A percentile compares a stretch with the other conserved stretches of the same genome.
phyloP scores from a whole-genome alignment of 371 early-diverging fungal genomes.

The Nosema muscidifuracis region DNA sequence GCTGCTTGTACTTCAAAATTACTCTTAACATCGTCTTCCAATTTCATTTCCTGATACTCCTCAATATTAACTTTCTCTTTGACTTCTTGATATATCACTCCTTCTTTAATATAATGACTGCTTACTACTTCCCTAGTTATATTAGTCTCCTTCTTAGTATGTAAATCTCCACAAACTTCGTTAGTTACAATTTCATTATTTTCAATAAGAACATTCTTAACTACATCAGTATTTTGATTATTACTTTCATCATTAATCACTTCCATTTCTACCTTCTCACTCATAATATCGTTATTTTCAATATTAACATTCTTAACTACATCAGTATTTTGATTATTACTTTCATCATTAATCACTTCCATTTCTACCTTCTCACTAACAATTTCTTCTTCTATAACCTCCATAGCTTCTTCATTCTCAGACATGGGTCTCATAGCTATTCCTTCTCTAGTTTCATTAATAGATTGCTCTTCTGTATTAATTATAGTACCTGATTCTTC shows the following conservation, averaged over 20 bases:
- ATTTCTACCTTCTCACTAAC: neutral
- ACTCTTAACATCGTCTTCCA: neutral
- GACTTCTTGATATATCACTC: neutral
- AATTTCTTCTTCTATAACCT: neutral
- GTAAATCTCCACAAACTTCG: neutral
- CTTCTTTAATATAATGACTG: conserved; percentile 5
- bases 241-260: neutral
- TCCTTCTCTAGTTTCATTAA: neutral
- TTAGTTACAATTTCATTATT: neutral
- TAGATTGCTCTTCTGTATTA: neutral
- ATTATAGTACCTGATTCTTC: no score
- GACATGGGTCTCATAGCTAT: neutral
- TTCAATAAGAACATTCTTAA: neutral
- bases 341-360: neutral
- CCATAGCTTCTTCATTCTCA: neutral
- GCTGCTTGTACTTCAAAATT: conserved; percentile 6
- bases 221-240: neutral
- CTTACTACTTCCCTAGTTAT: neutral
- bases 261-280: neutral
- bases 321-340: neutral
- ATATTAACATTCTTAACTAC: neutral
- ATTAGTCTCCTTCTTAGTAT: neutral
- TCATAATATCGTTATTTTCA: neutral
- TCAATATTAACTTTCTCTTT: neutral
- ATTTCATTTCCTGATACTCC: neutral